Percentiles rank a stretch among this genome's conserved stretches.
Evolutionary conservation across 805 yeast genomes (phyloP).

Genomic region (Lachancea dasiensis): DNA sequence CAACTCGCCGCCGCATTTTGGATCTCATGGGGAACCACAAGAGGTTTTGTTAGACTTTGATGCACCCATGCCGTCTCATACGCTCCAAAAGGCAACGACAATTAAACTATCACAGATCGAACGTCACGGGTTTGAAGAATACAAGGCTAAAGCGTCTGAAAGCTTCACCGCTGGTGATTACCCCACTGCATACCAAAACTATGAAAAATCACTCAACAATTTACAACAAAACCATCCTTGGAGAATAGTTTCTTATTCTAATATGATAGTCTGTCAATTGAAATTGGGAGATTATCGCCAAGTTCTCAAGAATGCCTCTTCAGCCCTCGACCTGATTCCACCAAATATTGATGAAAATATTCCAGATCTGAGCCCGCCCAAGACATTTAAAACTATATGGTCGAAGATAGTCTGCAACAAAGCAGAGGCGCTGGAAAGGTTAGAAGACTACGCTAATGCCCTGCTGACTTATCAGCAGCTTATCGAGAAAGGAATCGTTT

Average conservation of each 20-base stretch:
- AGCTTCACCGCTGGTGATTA: constrained; percentile 82
- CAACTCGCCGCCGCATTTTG: not conserved
- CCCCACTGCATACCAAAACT: constrained; percentile 53
- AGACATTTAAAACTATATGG: constrained; percentile 55
- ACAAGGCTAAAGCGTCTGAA: constrained; percentile 51
- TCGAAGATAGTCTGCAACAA: constrained; percentile 58
- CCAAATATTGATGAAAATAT: constrained; percentile 42
- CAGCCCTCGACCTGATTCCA: constrained; percentile 33
- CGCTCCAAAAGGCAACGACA: not conserved
- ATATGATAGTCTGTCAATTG: constrained; percentile 59
- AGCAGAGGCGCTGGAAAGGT: constrained; percentile 80
- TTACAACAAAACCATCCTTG: constrained; percentile 62
- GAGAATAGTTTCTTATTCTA: constrained; percentile 64
- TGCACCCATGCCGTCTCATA: too few species aligned
- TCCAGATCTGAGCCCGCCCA: constrained; percentile 23
- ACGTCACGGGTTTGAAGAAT: constrained; percentile 37
- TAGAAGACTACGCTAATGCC: constrained; percentile 66
- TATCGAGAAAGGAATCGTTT: constrained; percentile 61
- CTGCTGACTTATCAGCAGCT: constrained; percentile 54
- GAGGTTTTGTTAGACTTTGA: constrained; percentile 20
- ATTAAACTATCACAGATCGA: constrained; percentile 28
- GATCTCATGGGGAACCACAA: not conserved
- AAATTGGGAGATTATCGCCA: constrained; percentile 62
- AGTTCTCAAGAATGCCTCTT: constrained; percentile 27
- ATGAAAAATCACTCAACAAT: constrained; percentile 47